Conservation (phyloP, 108 stramenopile genomes). For the Fragilaria radians region DNA sequence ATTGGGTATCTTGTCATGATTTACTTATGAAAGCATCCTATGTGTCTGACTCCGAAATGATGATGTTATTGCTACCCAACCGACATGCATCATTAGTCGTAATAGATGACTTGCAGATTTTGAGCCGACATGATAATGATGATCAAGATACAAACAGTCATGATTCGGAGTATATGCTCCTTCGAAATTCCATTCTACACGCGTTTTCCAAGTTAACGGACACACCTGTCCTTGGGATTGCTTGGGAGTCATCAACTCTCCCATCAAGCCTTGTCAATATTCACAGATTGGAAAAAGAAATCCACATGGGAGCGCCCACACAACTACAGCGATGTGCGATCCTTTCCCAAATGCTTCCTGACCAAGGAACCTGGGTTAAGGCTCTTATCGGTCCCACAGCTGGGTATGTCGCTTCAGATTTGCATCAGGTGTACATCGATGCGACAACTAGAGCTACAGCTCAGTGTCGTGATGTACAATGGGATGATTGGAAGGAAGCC, state of each 20-base stretch:
- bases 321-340: slow-evolving; percentile 53
- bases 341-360: slow-evolving; percentile 33
- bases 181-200: slow-evolving; percentile 42
- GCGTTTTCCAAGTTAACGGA: slow-evolving; percentile 30
- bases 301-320: slow-evolving; percentile 63
- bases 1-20: slow-evolving; percentile 26
- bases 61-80: slow-evolving; percentile 13
- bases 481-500: slow-evolving; percentile 59
- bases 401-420: slow-evolving; percentile 73
- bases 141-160: slow-evolving; percentile 20
- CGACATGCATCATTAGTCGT: slow-evolving; percentile 27
- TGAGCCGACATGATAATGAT: slow-evolving; percentile 16
- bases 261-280: slow-evolving; percentile 46
- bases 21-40: slow-evolving; percentile 34
- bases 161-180: slow-evolving; percentile 41
- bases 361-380: slow-evolving; percentile 33
- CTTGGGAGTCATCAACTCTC: slow-evolving; percentile 29
- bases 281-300: slow-evolving; percentile 62
- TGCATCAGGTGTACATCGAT: slow-evolving; percentile 55
- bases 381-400: slow-evolving; percentile 49
- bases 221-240: slow-evolving; percentile 43
- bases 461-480: slow-evolving; percentile 21
- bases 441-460: slow-evolving; percentile 43
- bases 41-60: slow-evolving; percentile 31
- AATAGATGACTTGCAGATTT: slow-evolving; percentile 65